These are phyloP conservation scores for Elaphomyces granulatus DNA, from an alignment of 495 filamentous ascomycete genomes.

Conservation along the genomic window DNA sequence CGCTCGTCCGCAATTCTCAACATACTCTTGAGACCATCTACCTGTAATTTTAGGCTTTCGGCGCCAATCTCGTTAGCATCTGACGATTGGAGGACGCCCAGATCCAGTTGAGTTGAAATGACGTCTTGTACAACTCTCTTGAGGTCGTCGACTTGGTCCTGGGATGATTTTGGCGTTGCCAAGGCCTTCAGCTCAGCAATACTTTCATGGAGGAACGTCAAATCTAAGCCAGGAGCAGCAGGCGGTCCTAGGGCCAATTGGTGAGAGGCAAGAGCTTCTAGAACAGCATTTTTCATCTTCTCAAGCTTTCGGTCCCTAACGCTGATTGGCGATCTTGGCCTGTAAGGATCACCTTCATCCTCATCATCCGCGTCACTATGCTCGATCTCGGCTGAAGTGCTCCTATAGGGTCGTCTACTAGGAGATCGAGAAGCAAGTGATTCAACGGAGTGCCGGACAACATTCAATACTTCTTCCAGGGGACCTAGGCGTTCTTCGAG, in stretches of 20 bases:
- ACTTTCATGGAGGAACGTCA: conserved; percentile 39
- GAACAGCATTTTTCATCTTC: conserved; percentile 64
- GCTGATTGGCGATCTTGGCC: conserved; percentile 45
- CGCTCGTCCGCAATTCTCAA: conserved; percentile 34
- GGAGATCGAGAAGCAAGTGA: conserved; percentile 29
- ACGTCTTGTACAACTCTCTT: conserved; percentile 35
- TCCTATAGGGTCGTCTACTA: conserved; percentile 32
- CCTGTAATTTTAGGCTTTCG: conserved; percentile 39
- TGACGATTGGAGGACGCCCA: conserved; percentile 20
- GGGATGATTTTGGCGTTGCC: conserved; percentile 8
- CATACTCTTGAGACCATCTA: conserved; percentile 40
- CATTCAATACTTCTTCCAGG: conserved; percentile 58
- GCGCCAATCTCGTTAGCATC: conserved; percentile 34
- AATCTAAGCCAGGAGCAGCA: conserved; percentile 17
- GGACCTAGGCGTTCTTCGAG: conserved; percentile 62
- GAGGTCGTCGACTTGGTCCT: conserved; percentile 27
- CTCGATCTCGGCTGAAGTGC: conserved; percentile 46
- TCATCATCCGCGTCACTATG: conserved; percentile 93
- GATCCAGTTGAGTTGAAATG: conserved; percentile 24
- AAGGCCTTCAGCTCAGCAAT: conserved; percentile 43
- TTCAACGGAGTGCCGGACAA: conserved; percentile 55
- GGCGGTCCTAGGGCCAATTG: conserved; percentile 20
- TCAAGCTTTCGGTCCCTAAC: conserved; percentile 65
- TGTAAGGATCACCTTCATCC: conserved; percentile 35
- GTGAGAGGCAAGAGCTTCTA: conserved; percentile 60